These are phyloP conservation scores for Fusarium denticulatum DNA, from an alignment of 2,329 filamentous ascomycete species.

Conservation along the genomic window DNA sequence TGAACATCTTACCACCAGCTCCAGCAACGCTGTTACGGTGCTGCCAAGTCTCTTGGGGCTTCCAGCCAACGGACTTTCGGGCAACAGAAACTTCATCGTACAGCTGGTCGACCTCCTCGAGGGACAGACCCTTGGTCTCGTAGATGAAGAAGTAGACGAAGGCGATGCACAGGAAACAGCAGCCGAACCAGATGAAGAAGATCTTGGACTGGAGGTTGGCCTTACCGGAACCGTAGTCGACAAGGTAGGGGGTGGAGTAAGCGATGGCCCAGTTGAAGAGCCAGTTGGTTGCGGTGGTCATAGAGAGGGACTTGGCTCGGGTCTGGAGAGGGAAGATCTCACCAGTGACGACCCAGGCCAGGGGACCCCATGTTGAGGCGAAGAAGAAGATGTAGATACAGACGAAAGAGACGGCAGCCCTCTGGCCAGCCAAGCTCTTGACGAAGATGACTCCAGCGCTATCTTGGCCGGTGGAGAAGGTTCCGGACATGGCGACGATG, in stretches of 20 bases:
- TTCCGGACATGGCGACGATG: slow-evolving; percentile 68
- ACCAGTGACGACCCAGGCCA: slow-evolving; percentile 56
- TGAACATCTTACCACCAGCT: slow-evolving; percentile 29
- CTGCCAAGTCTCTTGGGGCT: slow-evolving; percentile 50
- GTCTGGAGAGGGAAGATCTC: slow-evolving; percentile 72
- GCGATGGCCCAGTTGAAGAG: slow-evolving; percentile 80
- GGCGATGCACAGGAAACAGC: slow-evolving; percentile 75
- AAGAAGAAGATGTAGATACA: slow-evolving; percentile 83
- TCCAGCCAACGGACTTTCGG: slow-evolving; percentile 64
- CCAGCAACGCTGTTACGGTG: slow-evolving; percentile 39
- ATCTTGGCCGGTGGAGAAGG: slow-evolving; percentile 63
- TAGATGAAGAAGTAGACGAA: slow-evolving; percentile 84
- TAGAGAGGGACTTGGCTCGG: slow-evolving; percentile 71
- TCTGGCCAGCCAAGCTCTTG: slow-evolving; percentile 62
- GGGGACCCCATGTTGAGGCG: slow-evolving; percentile 73
- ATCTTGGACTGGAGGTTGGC: slow-evolving; percentile 79
- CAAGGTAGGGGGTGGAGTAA: slow-evolving; percentile 82
- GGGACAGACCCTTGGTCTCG: slow-evolving; percentile 84
- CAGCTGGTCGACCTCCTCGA: slow-evolving; percentile 85
- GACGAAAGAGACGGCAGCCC: slow-evolving; percentile 68
- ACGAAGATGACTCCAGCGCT: slow-evolving; percentile 59
- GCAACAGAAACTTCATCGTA: slow-evolving; percentile 72
- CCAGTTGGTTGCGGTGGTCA: slow-evolving; percentile 80
- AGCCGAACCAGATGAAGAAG: slow-evolving; percentile 81
- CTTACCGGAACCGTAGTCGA: slow-evolving; percentile 75